Percentiles rank a stretch among this genome's conserved stretches.
Conservation (phyloP, 2,329 filamentous ascomycete genomes). For the Cercospora sp. region DNA sequence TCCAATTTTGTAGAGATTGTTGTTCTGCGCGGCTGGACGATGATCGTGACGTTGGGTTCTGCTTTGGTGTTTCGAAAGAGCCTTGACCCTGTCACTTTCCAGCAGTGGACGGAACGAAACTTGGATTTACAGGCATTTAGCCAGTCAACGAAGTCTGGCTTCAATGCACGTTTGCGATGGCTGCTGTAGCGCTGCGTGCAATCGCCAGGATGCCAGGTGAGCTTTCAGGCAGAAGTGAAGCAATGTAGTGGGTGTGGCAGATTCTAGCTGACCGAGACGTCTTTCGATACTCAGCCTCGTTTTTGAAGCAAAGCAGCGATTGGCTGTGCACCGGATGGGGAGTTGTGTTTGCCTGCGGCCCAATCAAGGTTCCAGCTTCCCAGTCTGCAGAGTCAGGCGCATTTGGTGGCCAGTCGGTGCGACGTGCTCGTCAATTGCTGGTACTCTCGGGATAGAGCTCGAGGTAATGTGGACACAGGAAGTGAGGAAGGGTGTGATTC, state of each 20-base stretch:
- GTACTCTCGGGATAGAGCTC: neutral
- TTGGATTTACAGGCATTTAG: slow-evolving; percentile 8
- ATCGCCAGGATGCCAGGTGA: slow-evolving; percentile 6
- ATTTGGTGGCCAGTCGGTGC: neutral
- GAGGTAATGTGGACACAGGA: neutral
- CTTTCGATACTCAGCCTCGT: slow-evolving; percentile 12
- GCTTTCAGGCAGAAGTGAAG: neutral
- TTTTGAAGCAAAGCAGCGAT: slow-evolving; percentile 7
- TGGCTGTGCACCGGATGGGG: slow-evolving; percentile 5
- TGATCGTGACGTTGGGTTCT: slow-evolving; percentile 13
- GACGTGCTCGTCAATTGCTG: neutral
- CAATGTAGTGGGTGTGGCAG: neutral
- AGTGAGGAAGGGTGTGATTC: neutral
- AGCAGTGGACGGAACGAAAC: slow-evolving; percentile 8
- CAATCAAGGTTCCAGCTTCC: slow-evolving; percentile 7
- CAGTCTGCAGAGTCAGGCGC: slow-evolving; percentile 6
- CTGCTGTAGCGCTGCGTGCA: neutral
- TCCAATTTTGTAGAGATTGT: slow-evolving; percentile 1
- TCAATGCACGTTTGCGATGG: slow-evolving; percentile 1
- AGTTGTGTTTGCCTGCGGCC: slow-evolving; percentile 17
- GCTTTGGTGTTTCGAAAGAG: neutral
- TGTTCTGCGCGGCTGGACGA: neutral
- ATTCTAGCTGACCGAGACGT: neutral
- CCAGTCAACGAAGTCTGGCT: neutral
- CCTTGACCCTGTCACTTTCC: slow-evolving; percentile 6